These are phyloP conservation scores for Alternaria sp. DNA, from an alignment of 2,329 filamentous ascomycete species.

Conservation along the genomic window DNA sequence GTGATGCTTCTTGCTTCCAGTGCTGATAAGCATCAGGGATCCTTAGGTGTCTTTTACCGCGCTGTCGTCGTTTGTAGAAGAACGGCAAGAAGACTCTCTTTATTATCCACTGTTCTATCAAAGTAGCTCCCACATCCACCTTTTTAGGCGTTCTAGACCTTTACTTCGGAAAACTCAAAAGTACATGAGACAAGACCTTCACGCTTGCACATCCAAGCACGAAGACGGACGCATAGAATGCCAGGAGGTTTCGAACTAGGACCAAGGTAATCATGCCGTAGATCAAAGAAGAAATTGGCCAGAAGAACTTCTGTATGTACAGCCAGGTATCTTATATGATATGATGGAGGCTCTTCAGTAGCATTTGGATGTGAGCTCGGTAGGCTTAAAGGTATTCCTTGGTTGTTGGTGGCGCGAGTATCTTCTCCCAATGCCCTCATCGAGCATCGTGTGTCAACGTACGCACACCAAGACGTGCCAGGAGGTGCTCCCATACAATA, in stretches of 20 bases:
- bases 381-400: constrained; percentile 7
- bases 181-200: constrained; percentile 8
- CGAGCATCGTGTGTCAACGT: constrained; percentile 11
- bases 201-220: constrained; percentile 17
- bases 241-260: constrained; percentile 13
- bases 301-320: constrained; percentile 15
- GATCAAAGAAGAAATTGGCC: constrained; percentile 19
- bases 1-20: not conserved
- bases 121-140: not conserved
- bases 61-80: not conserved
- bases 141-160: not conserved
- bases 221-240: constrained; percentile 18
- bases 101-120: not conserved
- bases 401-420: constrained; percentile 18
- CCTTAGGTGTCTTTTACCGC: not conserved
- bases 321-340: not conserved
- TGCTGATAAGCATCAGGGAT: not conserved
- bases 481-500: constrained; percentile 18
- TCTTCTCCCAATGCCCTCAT: constrained; percentile 13
- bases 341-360: not conserved
- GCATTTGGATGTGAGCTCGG: not conserved
- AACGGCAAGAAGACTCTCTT: not conserved
- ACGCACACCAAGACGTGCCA: not conserved
- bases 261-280: constrained; percentile 16
- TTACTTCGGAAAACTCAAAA: not conserved